Percentiles rank a stretch among this genome's conserved stretches.
Conservation (phyloP, 2,329 filamentous ascomycete genomes). For the Raffaelea deltoideospora region DNA sequence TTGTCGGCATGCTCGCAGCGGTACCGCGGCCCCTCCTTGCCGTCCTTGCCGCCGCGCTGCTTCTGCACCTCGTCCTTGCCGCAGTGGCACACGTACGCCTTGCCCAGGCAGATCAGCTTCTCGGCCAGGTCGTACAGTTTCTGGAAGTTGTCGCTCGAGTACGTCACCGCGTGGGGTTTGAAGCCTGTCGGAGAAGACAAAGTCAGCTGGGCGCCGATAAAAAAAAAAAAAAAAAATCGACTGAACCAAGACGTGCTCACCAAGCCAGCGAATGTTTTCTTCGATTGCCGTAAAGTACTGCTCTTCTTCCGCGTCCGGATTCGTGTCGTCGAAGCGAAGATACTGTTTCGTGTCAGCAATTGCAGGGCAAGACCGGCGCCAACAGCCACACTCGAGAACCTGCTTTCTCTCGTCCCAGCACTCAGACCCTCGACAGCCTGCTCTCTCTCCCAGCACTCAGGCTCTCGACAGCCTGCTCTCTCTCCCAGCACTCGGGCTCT, state of each 20-base stretch:
- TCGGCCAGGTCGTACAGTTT: slow-evolving; percentile 79
- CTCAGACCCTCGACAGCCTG: too few relatives aligned
- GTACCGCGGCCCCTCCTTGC: slow-evolving; percentile 52
- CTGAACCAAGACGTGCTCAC: background rate
- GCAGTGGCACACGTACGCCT: slow-evolving; percentile 80
- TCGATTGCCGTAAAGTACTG: slow-evolving; percentile 79
- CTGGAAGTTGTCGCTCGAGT: slow-evolving; percentile 84
- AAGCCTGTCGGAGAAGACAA: slow-evolving; percentile 42
- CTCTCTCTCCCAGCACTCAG: too few relatives aligned
- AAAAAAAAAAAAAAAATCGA: too few relatives aligned
- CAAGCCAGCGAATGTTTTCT: slow-evolving; percentile 77
- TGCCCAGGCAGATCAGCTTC: slow-evolving; percentile 57
- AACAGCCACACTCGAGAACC: too few relatives aligned
- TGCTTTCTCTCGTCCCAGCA: too few relatives aligned
- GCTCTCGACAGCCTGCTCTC: too few relatives aligned
- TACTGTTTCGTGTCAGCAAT: slow-evolving; percentile 5
- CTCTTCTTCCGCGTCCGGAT: slow-evolving; percentile 85
- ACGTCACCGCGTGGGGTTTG: slow-evolving; percentile 61
- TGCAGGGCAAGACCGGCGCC: too few relatives aligned
- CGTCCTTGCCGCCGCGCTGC: slow-evolving; percentile 66
- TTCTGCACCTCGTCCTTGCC: slow-evolving; percentile 68
- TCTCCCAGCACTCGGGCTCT: too few relatives aligned
- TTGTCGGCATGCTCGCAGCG: slow-evolving; percentile 69
- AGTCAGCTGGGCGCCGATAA: too few relatives aligned
- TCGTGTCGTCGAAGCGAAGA: slow-evolving; percentile 59